Conservation (phyloP, 2,329 filamentous ascomycete genomes). For the Madurella fahalii region DNA sequence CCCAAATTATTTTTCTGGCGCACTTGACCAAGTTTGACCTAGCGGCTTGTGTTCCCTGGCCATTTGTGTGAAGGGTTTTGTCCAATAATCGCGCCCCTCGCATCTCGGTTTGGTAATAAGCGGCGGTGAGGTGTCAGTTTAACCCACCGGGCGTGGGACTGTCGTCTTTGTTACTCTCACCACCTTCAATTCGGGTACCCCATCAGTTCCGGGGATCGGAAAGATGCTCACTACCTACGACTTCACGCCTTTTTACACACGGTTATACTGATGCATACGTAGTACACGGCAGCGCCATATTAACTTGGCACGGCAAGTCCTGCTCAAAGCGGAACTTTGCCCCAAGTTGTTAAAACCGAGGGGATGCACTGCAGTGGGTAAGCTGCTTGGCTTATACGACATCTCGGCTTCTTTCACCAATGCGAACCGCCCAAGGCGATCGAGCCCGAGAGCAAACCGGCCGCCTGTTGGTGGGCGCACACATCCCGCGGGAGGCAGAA, state of each 20-base stretch:
- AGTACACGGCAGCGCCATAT: background rate
- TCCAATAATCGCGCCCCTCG: conserved; percentile 5
- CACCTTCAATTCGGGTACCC: background rate
- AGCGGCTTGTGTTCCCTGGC: background rate
- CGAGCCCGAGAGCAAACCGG: background rate
- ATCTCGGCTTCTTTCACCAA: background rate
- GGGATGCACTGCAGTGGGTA: background rate
- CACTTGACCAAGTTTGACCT: background rate
- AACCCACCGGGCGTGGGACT: background rate
- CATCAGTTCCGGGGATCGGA: background rate
- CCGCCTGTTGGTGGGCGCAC: background rate
- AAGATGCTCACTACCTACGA: background rate
- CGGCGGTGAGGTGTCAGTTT: background rate
- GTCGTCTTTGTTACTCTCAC: background rate
- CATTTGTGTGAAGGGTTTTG: background rate
- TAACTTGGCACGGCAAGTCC: background rate
- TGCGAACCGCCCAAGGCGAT: background rate
- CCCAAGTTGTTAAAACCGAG: background rate
- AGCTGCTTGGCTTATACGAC: background rate
- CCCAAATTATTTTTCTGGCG: background rate
- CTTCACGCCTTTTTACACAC: background rate
- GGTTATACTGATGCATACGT: background rate
- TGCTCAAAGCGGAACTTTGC: background rate
- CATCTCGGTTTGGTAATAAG: conserved; percentile 17
- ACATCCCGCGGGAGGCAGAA: conserved; percentile 3